Evolutionary conservation across 495 filamentous ascomycete species (phyloP).

Genomic region (Aspergillus steynii): DNA sequence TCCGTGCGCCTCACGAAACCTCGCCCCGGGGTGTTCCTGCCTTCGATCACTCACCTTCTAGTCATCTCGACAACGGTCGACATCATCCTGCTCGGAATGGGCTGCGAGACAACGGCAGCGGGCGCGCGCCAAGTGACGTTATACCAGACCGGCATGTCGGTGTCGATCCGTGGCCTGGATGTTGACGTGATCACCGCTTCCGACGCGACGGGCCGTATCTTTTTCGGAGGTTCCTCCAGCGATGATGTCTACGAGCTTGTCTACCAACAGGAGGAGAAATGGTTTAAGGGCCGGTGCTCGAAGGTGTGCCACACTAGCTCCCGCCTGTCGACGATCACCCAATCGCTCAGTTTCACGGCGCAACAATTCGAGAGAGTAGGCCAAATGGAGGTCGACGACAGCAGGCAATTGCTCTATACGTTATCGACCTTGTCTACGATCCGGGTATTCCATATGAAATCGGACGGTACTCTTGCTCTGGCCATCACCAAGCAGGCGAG

Average conservation of each 20-base stretch:
- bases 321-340: conserved; percentile 70
- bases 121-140: conserved; percentile 71
- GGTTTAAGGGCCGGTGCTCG: conserved; percentile 81
- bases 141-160: conserved; percentile 80
- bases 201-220: conserved; percentile 77
- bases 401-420: conserved; percentile 83
- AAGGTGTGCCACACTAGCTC: conserved; percentile 84
- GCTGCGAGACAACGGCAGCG: conserved; percentile 56
- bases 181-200: conserved; percentile 78
- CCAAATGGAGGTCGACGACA: conserved; percentile 85
- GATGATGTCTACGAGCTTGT: conserved; percentile 89
- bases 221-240: conserved; percentile 78
- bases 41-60: conserved; percentile 78
- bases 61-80: conserved; percentile 85
- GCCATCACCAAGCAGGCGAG: conserved; percentile 57
- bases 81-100: conserved; percentile 78
- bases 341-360: conserved; percentile 52
- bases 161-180: conserved; percentile 68
- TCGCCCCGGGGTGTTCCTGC: conserved; percentile 77
- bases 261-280: conserved; percentile 95
- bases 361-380: conserved; percentile 61
- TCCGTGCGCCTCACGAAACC: conserved; percentile 81
- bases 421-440: conserved; percentile 84
- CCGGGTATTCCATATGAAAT: conserved; percentile 76
- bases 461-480: conserved; percentile 49